phyloP scores from a whole-genome alignment of 2,329 filamentous ascomycete genomes.

The Laburnicola sp. region DNA sequence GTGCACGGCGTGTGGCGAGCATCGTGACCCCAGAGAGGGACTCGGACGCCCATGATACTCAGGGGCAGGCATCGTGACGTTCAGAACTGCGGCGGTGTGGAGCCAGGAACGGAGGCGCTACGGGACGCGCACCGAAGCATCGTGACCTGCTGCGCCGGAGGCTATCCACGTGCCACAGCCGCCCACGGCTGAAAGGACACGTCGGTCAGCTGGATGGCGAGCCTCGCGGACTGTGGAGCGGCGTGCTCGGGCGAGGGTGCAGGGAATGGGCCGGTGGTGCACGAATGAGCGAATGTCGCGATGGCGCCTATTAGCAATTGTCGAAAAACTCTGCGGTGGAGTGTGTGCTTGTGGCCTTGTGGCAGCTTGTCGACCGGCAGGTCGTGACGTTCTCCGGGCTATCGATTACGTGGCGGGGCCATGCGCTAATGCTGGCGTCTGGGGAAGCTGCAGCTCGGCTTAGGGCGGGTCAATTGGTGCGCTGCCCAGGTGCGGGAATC shows the following conservation, averaged over 20 bases:
- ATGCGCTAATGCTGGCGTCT: slow-evolving; percentile 20
- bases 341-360: slow-evolving; percentile 12
- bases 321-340: slow-evolving; percentile 27
- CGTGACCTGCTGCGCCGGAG: slow-evolving; percentile 14
- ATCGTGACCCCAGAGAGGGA: background rate
- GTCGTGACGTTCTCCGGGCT: slow-evolving; percentile 19
- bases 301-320: slow-evolving; percentile 17
- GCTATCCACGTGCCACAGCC: slow-evolving; percentile 29
- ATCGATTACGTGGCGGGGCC: slow-evolving; percentile 34
- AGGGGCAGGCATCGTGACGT: slow-evolving; percentile 29
- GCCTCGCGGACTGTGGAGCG: slow-evolving; percentile 31
- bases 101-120: slow-evolving; percentile 14
- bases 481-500: background rate
- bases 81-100: slow-evolving; percentile 23
- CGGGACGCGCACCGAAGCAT: slow-evolving; percentile 9
- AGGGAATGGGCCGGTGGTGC: slow-evolving; percentile 1
- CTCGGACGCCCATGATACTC: slow-evolving; percentile 2
- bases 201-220: slow-evolving; percentile 31
- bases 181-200: slow-evolving; percentile 32
- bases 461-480: slow-evolving; percentile 6
- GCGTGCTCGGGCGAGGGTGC: background rate
- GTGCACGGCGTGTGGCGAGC: background rate
- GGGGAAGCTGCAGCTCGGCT: slow-evolving; percentile 21
- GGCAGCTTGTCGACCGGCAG: slow-evolving; percentile 12
- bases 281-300: background rate